Conservation (phyloP, 148 eudicot species). For the Camellia sinensis region DNA sequence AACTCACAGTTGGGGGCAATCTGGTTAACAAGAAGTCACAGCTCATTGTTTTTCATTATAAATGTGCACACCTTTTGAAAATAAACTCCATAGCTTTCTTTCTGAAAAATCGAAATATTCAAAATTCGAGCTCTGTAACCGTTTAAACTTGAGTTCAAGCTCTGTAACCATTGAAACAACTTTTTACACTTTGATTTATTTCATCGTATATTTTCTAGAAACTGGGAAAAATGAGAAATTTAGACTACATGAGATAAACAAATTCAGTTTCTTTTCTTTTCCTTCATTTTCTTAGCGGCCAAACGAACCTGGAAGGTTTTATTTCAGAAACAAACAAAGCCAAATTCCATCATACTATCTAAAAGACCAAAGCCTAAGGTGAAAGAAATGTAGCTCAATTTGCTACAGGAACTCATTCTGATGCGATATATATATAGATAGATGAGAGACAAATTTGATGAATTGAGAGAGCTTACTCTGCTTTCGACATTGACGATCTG, state of each 20-base stretch:
- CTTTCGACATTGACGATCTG: constrained; percentile 80
- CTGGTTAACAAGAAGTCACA: background rate
- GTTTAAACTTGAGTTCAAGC: background rate
- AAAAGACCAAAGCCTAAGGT: background rate
- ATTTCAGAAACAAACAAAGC: background rate
- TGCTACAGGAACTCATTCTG: background rate
- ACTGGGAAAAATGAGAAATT: background rate
- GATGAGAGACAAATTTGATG: background rate
- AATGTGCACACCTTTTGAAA: background rate
- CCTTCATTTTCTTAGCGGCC: background rate
- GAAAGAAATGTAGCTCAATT: background rate
- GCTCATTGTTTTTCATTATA: background rate
- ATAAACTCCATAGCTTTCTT: background rate
- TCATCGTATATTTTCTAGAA: background rate
- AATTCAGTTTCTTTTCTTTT: background rate
- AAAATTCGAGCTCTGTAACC: background rate
- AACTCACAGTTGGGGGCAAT: background rate
- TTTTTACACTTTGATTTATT: background rate
- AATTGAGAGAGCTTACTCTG: constrained; percentile 42
- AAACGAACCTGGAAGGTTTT: too few species aligned
- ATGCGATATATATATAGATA: background rate
- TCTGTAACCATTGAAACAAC: background rate
- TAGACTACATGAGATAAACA: too few species aligned
- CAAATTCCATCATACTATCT: background rate
- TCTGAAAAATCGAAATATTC: too few species aligned